Conservation (phyloP, 495 filamentous ascomycete species). For the Hypomontagnella monticulosa region DNA sequence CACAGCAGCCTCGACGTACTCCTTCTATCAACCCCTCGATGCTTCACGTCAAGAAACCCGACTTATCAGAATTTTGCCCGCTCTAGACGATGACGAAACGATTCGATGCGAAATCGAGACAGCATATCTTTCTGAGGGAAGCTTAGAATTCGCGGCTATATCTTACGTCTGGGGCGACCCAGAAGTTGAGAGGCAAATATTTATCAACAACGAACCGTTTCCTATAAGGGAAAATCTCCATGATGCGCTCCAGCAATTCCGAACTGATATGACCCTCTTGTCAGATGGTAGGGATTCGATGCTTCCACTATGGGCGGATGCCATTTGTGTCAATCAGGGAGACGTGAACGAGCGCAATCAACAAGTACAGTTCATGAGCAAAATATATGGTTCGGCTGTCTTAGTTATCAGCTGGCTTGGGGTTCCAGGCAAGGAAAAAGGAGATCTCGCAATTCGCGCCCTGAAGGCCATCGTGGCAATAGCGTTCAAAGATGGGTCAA, state of each 20-base stretch:
- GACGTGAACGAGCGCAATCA: constrained; percentile 18
- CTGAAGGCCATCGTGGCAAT: no score
- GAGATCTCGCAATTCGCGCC: not conserved
- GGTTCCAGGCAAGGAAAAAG: not conserved
- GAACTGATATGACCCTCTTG: not conserved
- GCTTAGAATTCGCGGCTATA: not conserved
- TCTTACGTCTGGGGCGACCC: constrained; percentile 21
- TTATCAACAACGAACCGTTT: constrained; percentile 2
- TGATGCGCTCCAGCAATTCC: not conserved
- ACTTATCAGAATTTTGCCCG: constrained; percentile 1
- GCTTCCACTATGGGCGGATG: constrained; percentile 25
- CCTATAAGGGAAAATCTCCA: constrained; percentile 4
- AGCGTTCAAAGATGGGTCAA: no score
- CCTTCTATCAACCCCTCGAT: not conserved
- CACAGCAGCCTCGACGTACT: no score
- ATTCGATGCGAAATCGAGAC: constrained; percentile 2
- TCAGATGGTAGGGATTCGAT: constrained; percentile 16
- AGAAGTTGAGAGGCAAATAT: not conserved
- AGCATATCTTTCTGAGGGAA: not conserved
- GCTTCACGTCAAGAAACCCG: not conserved
- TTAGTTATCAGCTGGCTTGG: constrained; percentile 30
- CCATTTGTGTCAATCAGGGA: constrained; percentile 31
- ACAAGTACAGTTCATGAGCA: constrained; percentile 27
- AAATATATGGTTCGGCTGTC: constrained; percentile 20
- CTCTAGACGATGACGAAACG: not conserved